phyloP scores from a whole-genome alignment of 2,329 filamentous ascomycete species.

The Penicillium sclerotiorum region DNA sequence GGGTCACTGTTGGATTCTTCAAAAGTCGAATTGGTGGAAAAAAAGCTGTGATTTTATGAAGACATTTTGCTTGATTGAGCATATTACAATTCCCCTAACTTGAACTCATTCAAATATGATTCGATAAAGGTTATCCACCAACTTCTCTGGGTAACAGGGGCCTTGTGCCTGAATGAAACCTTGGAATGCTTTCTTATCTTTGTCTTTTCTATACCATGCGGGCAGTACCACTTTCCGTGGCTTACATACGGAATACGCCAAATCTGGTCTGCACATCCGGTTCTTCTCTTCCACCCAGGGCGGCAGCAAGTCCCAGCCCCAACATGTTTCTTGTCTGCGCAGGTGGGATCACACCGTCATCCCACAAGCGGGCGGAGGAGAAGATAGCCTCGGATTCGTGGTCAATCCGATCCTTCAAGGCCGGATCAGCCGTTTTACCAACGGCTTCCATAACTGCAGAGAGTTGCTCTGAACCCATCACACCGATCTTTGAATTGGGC shows the following conservation, averaged over 20 bases:
- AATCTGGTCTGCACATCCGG: constrained; percentile 65
- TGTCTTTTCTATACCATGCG: too few relatives aligned
- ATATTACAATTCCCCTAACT: not conserved
- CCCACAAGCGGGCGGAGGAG: constrained; percentile 88
- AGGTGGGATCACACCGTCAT: constrained; percentile 79
- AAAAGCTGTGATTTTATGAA: constrained; percentile 8
- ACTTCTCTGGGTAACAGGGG: not conserved
- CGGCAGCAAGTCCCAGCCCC: constrained; percentile 71
- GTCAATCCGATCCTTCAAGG: constrained; percentile 82
- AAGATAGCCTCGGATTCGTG: constrained; percentile 86
- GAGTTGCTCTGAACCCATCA: constrained; percentile 95
- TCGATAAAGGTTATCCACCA: too few relatives aligned
- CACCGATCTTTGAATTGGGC: constrained; percentile 93
- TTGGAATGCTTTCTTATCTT: constrained; percentile 10
- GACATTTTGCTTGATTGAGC: not conserved
- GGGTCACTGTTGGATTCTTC: not conserved
- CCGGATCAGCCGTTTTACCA: constrained; percentile 77
- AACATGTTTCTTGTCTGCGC: constrained; percentile 74
- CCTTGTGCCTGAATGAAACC: constrained; percentile 5
- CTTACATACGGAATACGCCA: constrained; percentile 81
- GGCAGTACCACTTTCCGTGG: too few relatives aligned
- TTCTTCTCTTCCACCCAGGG: constrained; percentile 68
- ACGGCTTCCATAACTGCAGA: constrained; percentile 93
- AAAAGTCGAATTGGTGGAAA: constrained; percentile 11
- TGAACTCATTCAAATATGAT: too few relatives aligned